phyloP scores from a whole-genome alignment of 495 filamentous ascomycete genomes.

The Tuber borchii region DNA sequence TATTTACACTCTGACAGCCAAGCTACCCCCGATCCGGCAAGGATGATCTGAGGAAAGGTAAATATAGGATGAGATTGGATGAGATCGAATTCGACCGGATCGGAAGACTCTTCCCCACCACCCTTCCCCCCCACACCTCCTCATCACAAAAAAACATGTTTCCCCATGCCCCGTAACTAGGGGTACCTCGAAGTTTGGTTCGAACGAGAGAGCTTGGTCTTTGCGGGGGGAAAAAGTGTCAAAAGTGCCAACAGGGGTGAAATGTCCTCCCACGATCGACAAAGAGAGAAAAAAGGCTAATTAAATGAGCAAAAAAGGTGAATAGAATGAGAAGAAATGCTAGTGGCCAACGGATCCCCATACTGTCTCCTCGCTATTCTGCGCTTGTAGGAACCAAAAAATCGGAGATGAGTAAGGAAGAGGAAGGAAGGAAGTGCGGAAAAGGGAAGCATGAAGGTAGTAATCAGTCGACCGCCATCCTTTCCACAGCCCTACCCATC shows the following conservation, averaged over 20 bases:
- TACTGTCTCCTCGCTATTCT: background rate
- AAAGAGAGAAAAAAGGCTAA: background rate
- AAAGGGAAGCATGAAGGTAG: background rate
- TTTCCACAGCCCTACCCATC: constrained; percentile 35
- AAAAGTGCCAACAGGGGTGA: background rate
- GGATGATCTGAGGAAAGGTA: background rate
- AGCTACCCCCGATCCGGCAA: background rate
- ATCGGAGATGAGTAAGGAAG: background rate
- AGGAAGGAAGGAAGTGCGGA: background rate
- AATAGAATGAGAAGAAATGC: background rate
- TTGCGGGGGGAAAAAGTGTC: background rate
- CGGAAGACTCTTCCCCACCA: background rate
- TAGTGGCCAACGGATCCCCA: background rate
- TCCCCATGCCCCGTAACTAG: background rate
- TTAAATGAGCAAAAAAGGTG: background rate
- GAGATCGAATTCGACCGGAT: background rate
- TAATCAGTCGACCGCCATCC: constrained; percentile 29
- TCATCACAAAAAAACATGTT: background rate
- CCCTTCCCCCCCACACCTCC: background rate
- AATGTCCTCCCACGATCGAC: background rate
- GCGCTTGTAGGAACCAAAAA: background rate
- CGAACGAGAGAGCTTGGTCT: background rate
- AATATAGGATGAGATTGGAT: background rate
- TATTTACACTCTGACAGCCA: background rate
- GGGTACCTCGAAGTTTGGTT: background rate